A percentile compares a stretch with the other conserved stretches of the same genome.
Conservation (phyloP, 345 rosid genomes). For the Theobroma cacao region DNA sequence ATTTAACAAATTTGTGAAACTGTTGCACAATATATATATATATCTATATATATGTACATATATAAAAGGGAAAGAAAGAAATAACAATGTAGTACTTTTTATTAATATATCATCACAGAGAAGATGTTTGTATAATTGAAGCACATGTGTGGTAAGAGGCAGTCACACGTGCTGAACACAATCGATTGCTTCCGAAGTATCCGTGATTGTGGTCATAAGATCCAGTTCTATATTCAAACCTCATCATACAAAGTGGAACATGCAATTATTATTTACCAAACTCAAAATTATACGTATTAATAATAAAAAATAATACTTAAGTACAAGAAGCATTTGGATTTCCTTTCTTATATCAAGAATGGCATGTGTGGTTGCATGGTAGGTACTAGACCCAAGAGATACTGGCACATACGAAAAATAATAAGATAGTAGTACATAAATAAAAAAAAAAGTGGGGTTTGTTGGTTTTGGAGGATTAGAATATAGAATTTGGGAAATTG, state of each 20-base stretch:
- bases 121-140: slow-evolving; percentile 19
- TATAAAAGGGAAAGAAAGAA: too few relatives aligned
- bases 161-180: slow-evolving; percentile 37
- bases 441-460: slow-evolving; percentile 8
- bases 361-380: slow-evolving; percentile 8
- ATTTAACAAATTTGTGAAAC: too few relatives aligned
- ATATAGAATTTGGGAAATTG: slow-evolving; percentile 33
- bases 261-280: slow-evolving; percentile 29
- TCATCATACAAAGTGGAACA: slow-evolving; percentile 33
- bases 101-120: neutral
- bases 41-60: too few relatives aligned
- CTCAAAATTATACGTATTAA: slow-evolving; percentile 12
- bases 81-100: too few relatives aligned
- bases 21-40: too few relatives aligned
- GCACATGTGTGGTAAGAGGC: slow-evolving; percentile 6
- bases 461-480: neutral
- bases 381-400: slow-evolving; percentile 9
- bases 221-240: slow-evolving; percentile 25
- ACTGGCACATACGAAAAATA: too few relatives aligned
- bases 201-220: slow-evolving; percentile 36
- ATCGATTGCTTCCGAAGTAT: slow-evolving; percentile 16
- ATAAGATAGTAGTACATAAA: neutral
- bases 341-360: neutral
- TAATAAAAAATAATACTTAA: neutral
- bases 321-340: neutral